These are phyloP conservation scores for Alternaria solani DNA, from an alignment of 2,329 filamentous ascomycete genomes.

Conservation along the genomic window DNA sequence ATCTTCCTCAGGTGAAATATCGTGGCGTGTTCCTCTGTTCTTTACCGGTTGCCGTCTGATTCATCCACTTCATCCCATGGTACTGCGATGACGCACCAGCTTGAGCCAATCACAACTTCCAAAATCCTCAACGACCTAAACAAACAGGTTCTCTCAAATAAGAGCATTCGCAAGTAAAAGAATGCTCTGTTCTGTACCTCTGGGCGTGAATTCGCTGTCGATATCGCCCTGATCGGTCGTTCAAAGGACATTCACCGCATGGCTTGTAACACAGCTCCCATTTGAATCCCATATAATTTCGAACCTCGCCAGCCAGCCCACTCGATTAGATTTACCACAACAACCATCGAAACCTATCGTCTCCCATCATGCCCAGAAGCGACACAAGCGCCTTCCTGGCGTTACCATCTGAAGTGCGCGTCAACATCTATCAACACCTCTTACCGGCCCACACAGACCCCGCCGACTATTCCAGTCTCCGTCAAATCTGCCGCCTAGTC, in stretches of 20 bases:
- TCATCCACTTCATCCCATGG: too few species aligned
- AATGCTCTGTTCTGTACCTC: too few species aligned
- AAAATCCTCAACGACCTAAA: too few species aligned
- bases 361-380: neutral
- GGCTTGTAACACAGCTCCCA: neutral
- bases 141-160: too few species aligned
- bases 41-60: too few species aligned
- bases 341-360: neutral
- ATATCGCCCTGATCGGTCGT: too few species aligned
- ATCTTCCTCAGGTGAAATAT: neutral
- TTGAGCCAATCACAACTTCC: too few species aligned
- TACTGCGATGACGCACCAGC: too few species aligned
- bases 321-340: neutral
- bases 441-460: neutral
- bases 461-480: neutral
- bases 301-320: neutral
- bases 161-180: too few species aligned
- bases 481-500: neutral
- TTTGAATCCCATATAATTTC: neutral
- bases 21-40: neutral
- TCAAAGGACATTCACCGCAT: neutral
- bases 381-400: neutral
- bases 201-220: neutral
- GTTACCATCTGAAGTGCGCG: neutral
- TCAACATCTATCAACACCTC: slow-evolving; percentile 1